phyloP scores from a whole-genome alignment of 441 rosid genomes.

The Adansonia rubrostipa region DNA sequence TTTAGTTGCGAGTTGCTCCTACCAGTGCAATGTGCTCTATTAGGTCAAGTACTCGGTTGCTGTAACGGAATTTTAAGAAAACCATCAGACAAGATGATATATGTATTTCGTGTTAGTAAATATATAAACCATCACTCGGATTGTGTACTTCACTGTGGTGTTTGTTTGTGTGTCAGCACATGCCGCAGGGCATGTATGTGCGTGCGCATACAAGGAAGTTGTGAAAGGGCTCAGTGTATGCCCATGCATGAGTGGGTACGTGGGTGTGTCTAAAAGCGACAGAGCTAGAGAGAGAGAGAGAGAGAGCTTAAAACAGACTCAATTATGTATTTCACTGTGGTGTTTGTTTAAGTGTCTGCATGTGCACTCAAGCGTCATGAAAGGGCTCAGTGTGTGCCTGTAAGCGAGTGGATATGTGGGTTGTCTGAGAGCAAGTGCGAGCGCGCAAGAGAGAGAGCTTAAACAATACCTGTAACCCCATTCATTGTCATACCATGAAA shows the following conservation, averaged over 20 bases:
- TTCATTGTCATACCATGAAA: slow-evolving; percentile 97
- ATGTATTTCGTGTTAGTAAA: neutral
- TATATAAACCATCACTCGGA: neutral
- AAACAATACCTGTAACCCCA: slow-evolving; percentile 95
- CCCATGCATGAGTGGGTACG: too few relatives aligned
- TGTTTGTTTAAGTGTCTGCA: neutral
- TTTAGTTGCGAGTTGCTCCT: slow-evolving; percentile 53
- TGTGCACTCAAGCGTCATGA: neutral
- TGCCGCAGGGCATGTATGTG: neutral
- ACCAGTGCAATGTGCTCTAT: slow-evolving; percentile 96
- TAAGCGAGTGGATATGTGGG: neutral
- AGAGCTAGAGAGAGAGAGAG: too few relatives aligned
- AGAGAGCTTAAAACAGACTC: too few relatives aligned
- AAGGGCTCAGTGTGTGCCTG: neutral
- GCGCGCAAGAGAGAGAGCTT: slow-evolving; percentile 16
- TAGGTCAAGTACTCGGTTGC: slow-evolving; percentile 97
- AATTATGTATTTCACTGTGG: neutral
- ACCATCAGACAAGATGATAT: slow-evolving; percentile 1
- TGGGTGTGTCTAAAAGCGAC: too few relatives aligned
- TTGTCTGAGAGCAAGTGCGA: neutral
- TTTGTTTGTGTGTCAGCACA: neutral
- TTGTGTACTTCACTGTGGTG: neutral
- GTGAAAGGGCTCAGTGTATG: too few relatives aligned
- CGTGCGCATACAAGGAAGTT: neutral
- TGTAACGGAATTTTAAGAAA: slow-evolving; percentile 40